Evolutionary conservation across 768 basidiomycete species (phyloP).

Genomic region (Trametes cingulata): DNA sequence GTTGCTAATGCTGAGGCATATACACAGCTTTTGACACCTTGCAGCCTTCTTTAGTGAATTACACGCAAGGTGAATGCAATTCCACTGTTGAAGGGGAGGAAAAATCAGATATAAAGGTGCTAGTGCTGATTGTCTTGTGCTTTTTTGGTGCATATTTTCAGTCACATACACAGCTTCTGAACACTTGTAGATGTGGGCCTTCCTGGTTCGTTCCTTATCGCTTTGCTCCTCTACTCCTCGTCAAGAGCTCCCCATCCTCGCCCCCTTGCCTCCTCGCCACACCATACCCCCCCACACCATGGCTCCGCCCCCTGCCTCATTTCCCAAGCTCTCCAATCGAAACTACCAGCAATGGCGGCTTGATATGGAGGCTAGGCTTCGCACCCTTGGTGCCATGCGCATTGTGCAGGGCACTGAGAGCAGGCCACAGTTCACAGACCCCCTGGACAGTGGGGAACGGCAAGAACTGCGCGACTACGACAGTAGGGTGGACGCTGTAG

Average conservation of each 20-base stretch:
- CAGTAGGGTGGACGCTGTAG: slow-evolving; percentile 2
- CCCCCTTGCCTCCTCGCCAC: not conserved
- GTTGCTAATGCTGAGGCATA: too few species aligned
- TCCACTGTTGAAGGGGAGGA: too few species aligned
- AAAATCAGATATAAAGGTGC: too few species aligned
- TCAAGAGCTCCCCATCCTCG: not conserved
- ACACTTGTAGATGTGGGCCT: too few species aligned
- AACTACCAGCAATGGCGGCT: slow-evolving; percentile 11
- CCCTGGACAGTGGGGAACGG: not conserved
- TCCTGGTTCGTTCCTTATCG: not conserved
- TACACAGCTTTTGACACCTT: too few species aligned
- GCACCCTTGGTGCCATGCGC: not conserved
- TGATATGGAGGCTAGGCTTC: not conserved
- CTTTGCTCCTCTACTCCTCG: not conserved
- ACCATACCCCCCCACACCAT: not conserved
- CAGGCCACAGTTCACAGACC: not conserved
- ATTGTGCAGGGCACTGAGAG: slow-evolving; percentile 7
- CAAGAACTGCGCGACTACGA: slow-evolving; percentile 1
- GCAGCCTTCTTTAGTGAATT: too few species aligned
- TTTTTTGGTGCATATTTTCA: too few species aligned
- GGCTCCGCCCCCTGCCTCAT: not conserved
- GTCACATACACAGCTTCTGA: too few species aligned
- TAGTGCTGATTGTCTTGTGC: too few species aligned
- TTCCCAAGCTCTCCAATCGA: slow-evolving; percentile 11
- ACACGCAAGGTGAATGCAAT: too few species aligned